Evolutionary conservation across 345 rosid genomes (phyloP).

Genomic region (Aquilaria sinensis): DNA sequence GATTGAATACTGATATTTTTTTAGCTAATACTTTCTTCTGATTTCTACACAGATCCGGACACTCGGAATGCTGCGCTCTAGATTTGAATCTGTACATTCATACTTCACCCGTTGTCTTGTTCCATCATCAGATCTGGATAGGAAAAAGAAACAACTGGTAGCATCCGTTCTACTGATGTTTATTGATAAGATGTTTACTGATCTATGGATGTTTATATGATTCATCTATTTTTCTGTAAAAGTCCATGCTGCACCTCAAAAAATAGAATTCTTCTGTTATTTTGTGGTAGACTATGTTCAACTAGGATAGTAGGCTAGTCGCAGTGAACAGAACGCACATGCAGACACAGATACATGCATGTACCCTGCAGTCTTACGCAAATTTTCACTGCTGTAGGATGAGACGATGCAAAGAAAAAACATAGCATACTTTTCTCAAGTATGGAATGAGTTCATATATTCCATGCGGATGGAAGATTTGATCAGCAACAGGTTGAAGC

Average conservation of each 20-base stretch:
- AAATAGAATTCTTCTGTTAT: neutral
- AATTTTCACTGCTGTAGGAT: slow-evolving; percentile 44
- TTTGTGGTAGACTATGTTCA: slow-evolving; percentile 1
- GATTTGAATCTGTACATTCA: slow-evolving; percentile 67
- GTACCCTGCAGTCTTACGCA: slow-evolving; percentile 13
- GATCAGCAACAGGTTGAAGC: slow-evolving; percentile 62
- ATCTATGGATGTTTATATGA: too few relatives aligned
- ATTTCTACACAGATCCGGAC: slow-evolving; percentile 67
- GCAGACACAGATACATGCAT: neutral
- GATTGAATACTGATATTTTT: neutral
- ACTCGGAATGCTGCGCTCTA: slow-evolving; percentile 90
- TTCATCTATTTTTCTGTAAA: too few relatives aligned
- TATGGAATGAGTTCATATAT: slow-evolving; percentile 85
- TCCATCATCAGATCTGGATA: slow-evolving; percentile 39
- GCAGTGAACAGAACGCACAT: neutral
- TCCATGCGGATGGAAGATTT: slow-evolving; percentile 87
- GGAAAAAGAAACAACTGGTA: slow-evolving; percentile 34
- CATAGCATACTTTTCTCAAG: slow-evolving; percentile 66
- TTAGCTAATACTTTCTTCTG: slow-evolving; percentile 13
- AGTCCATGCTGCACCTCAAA: too few relatives aligned
- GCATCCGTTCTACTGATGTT: slow-evolving; percentile 6
- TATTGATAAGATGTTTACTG: neutral
- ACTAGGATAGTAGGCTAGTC: neutral
- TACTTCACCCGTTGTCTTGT: slow-evolving; percentile 62
- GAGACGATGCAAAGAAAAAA: slow-evolving; percentile 36